Percentiles rank a stretch among this genome's conserved stretches.
These are phyloP conservation scores for Penicillium sp. DNA, from an alignment of 2,329 filamentous ascomycete species.

Conservation along the genomic window DNA sequence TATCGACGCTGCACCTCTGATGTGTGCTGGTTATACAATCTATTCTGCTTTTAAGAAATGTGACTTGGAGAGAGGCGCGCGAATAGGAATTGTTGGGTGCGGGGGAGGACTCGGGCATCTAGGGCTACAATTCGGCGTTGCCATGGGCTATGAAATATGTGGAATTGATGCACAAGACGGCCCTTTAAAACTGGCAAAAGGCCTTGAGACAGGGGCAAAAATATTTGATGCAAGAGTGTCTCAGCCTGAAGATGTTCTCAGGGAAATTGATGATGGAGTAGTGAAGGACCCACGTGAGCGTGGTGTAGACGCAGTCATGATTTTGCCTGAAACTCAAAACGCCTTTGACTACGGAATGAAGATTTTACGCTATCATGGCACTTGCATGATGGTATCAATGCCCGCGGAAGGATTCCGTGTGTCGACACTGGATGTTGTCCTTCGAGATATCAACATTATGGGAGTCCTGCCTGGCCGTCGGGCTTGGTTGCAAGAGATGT, in stretches of 20 bases:
- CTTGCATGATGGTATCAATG: slow-evolving; percentile 47
- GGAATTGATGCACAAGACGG: slow-evolving; percentile 27
- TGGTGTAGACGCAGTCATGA: slow-evolving; percentile 46
- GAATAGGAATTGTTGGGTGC: slow-evolving; percentile 62
- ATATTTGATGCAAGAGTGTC: slow-evolving; percentile 39
- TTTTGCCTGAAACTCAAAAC: slow-evolving; percentile 45
- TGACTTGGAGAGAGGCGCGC: slow-evolving; percentile 61
- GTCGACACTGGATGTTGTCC: slow-evolving; percentile 20
- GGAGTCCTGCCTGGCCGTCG: slow-evolving; percentile 19
- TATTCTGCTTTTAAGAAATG: slow-evolving; percentile 55
- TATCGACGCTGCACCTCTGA: slow-evolving; percentile 29
- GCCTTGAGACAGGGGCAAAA: slow-evolving; percentile 24
- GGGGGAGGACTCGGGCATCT: slow-evolving; percentile 68
- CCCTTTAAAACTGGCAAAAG: slow-evolving; percentile 24
- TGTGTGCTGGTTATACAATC: slow-evolving; percentile 37
- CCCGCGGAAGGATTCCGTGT: slow-evolving; percentile 30
- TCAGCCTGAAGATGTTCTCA: slow-evolving; percentile 25
- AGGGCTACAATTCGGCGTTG: slow-evolving; percentile 63
- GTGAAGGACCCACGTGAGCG: slow-evolving; percentile 27
- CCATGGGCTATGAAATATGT: slow-evolving; percentile 59
- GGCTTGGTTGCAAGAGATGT: slow-evolving; percentile 20
- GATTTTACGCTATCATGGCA: slow-evolving; percentile 43
- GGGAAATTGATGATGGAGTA: slow-evolving; percentile 16
- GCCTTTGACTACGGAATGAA: slow-evolving; percentile 47
- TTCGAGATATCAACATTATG: slow-evolving; percentile 21